Evolutionary conservation across 495 filamentous ascomycete genomes (phyloP).

Genomic region (Aspergillus steynii): DNA sequence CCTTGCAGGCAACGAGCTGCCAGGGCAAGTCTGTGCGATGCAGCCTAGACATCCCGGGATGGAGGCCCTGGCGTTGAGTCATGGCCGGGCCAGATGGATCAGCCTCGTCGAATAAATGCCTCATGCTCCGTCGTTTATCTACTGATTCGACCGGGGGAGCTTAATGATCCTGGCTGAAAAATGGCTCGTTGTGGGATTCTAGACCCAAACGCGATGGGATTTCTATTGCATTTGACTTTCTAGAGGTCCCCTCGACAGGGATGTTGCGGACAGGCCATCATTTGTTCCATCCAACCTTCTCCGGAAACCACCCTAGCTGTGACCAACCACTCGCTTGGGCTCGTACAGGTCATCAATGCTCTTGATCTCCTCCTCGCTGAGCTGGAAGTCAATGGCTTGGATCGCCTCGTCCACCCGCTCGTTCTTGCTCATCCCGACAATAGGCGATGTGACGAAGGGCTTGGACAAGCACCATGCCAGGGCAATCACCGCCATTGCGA

Average conservation of each 20-base stretch:
- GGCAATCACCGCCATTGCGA: conserved; percentile 61
- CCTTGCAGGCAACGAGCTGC: neutral
- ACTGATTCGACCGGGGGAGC: no score
- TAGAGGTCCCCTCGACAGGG: neutral
- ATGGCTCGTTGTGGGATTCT: neutral
- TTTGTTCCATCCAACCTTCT: neutral
- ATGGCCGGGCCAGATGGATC: neutral
- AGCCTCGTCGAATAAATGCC: neutral
- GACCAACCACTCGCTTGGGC: conserved; percentile 24
- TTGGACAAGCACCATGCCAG: conserved; percentile 63
- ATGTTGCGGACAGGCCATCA: neutral
- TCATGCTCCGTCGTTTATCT: neutral
- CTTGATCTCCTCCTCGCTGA: conserved; percentile 58
- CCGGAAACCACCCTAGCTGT: neutral
- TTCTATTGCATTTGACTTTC: neutral
- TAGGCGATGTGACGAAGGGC: conserved; percentile 52
- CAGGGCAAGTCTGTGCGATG: conserved; percentile 17
- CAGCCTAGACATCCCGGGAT: neutral
- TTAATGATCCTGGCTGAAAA: neutral
- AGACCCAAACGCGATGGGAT: neutral
- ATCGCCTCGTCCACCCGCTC: conserved; percentile 61
- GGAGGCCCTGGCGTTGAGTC: neutral
- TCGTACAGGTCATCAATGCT: conserved; percentile 64
- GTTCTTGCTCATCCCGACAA: conserved; percentile 61
- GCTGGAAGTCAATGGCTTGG: conserved; percentile 41